Percentiles rank a stretch among this genome's conserved stretches.
These are phyloP conservation scores for Kwoniella shivajii DNA, from an alignment of 1,284 basidiomycete genomes.

Conservation along the genomic window DNA sequence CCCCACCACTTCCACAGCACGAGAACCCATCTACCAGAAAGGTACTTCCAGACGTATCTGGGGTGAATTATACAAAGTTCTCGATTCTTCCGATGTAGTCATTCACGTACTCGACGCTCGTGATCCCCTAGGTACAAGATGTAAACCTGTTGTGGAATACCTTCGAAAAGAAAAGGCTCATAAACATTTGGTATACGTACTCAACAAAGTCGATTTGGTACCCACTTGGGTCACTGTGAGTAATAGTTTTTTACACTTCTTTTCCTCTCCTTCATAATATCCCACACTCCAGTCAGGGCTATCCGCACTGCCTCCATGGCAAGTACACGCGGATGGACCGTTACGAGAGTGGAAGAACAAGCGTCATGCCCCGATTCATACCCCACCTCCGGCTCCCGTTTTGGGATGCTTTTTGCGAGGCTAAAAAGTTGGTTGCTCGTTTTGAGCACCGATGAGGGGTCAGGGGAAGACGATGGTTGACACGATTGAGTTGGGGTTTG, in stretches of 20 bases:
- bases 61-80: slow-evolving; percentile 98
- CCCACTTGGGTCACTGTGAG: slow-evolving; percentile 98
- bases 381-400: slow-evolving; percentile 54
- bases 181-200: slow-evolving; percentile 93
- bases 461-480: slow-evolving; percentile 44
- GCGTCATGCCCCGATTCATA: slow-evolving; percentile 53
- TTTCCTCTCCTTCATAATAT: slow-evolving; percentile 11
- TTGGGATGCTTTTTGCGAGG: slow-evolving; percentile 34
- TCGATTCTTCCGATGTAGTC: slow-evolving; percentile 96
- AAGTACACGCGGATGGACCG: slow-evolving; percentile 54
- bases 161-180: slow-evolving; percentile 95
- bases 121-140: slow-evolving; percentile 95
- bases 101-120: slow-evolving; percentile 95
- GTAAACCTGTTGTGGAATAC: slow-evolving; percentile 91
- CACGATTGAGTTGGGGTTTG: slow-evolving; percentile 57
- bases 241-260: slow-evolving; percentile 32
- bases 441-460: slow-evolving; percentile 51
- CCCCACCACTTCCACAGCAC: slow-evolving; percentile 36
- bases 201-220: slow-evolving; percentile 98
- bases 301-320: slow-evolving; percentile 39
- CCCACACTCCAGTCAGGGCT: slow-evolving; percentile 61
- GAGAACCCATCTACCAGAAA: slow-evolving; percentile 86
- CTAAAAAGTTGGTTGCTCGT: slow-evolving; percentile 35
- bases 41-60: slow-evolving; percentile 94
- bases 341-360: slow-evolving; percentile 66